Base-by-base conservation (phyloP, 2,329 filamentous ascomycete genomes). In the Cylindrodendrum hubeiense region DNA sequence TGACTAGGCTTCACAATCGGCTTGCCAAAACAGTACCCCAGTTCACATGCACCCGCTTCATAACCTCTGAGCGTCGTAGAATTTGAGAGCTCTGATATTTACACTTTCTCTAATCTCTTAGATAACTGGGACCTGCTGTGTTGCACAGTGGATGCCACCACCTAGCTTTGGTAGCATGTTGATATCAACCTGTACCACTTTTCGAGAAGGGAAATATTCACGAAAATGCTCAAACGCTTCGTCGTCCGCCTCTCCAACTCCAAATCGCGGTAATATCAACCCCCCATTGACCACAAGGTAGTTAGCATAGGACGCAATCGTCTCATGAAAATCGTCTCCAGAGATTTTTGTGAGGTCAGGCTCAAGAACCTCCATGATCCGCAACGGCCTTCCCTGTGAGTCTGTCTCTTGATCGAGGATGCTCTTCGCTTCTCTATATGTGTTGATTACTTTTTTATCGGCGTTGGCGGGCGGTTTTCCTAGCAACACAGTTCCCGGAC, bases 261-360 rank as follows among this genome's bases (percentile, higher is more conserved):
- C 72, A 56, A 78, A 78, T 15, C 70, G 68, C 5, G 76, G 74
- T 19, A 78, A 60, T 2, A 78, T 71, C 8, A 78, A 21, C 0
- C 73, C 76, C 5, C 67, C 74, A 21, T 76, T 75, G n/a, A 76
- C 74, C 1, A 77, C 24, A 17, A 76, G 55, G 43, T 71, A 75
- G 43, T 77, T 77, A 55, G 68, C 70, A 21, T 78, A 66, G 4
- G 63, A 67, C 7, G 68, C 63, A 26, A 64, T 57, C 3, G 28
- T 30, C 28, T 30, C 63, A 2, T 52, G 59, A 28, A 57, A 60
- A n/a, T 53, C 28, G 2, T 52, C 24, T 0, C 58, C 57, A 0
- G 37, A n/a, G 0, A 72, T 28, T 1, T 66, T 34, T 5, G 28
- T 24, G 1, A 64, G 44, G 13, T 73, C 60, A 34, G 75, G 73